Conservation (phyloP, 169 alveolate species). For the Plasmodium malariae region DNA sequence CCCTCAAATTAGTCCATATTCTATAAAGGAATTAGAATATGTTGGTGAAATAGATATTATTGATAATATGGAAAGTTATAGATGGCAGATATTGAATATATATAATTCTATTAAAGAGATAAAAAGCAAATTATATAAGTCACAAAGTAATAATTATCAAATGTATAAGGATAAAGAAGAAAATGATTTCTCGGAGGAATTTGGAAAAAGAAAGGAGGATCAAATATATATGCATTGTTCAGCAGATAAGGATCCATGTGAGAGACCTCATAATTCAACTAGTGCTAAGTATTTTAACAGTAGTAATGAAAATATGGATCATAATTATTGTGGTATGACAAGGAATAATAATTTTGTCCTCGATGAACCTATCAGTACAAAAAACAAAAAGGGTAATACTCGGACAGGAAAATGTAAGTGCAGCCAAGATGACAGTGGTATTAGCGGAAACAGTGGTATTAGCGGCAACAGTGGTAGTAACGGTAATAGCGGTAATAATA, state of each 20-base stretch:
- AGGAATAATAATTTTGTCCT: neutral
- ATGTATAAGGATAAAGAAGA: constrained; percentile 57
- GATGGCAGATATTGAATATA: constrained; percentile 59
- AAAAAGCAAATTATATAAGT: constrained; percentile 39
- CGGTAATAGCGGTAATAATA: neutral
- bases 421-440: neutral
- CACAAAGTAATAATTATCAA: constrained; percentile 5
- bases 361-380: too few species aligned
- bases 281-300: neutral
- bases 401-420: too few species aligned
- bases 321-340: neutral
- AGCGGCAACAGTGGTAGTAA: neutral
- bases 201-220: neutral
- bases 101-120: constrained; percentile 52
- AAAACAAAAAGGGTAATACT: too few species aligned
- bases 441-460: neutral
- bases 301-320: neutral
- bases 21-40: constrained; percentile 62
- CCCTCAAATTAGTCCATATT: constrained; percentile 59
- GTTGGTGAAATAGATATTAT: constrained; percentile 64
- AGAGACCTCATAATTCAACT: neutral
- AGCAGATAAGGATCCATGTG: neutral
- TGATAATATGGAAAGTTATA: constrained; percentile 72
- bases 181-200: constrained; percentile 31
- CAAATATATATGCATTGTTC: neutral